Conservation (phyloP, 2,329 filamentous ascomycete genomes). For the Penicillium sp. region DNA sequence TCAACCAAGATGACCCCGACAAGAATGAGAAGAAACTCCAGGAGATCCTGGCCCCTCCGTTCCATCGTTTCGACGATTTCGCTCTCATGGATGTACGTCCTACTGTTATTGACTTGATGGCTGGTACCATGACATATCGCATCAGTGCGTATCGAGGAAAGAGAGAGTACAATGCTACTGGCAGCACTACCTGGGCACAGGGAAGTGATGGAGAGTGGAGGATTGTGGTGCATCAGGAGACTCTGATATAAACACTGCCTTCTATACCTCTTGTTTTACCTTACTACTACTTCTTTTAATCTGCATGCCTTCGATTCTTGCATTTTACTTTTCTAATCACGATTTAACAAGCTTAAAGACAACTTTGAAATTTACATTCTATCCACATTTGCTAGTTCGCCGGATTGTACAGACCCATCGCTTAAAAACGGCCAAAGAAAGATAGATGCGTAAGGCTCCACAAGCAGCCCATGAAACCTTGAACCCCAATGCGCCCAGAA, state of each 20-base stretch:
- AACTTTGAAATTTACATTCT: not conserved
- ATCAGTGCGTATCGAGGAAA: conserved; percentile 26
- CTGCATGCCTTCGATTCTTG: not conserved
- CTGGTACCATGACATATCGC: conserved; percentile 31
- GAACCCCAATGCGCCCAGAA: not conserved
- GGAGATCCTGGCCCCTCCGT: conserved; percentile 27
- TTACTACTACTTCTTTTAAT: not conserved
- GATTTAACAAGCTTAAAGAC: not conserved
- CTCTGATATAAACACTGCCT: conserved; percentile 20
- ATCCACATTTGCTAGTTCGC: not conserved
- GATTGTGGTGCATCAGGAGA: conserved; percentile 33
- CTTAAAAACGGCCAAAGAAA: no score
- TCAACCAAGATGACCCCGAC: conserved; percentile 23
- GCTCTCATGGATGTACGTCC: conserved; percentile 27
- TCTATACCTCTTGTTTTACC: not conserved
- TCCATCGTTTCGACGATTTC: conserved; percentile 33
- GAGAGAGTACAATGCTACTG: conserved; percentile 25
- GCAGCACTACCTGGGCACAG: conserved; percentile 35
- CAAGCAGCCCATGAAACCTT: not conserved
- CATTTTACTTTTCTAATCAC: not conserved
- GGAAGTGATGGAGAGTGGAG: conserved; percentile 36
- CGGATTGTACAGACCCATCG: not conserved
- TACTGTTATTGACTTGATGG: conserved; percentile 35
- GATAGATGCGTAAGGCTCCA: not conserved
- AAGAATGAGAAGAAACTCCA: conserved; percentile 17